Base-by-base conservation (phyloP, 345 rosid genomes). In the Populus alba region DNA sequence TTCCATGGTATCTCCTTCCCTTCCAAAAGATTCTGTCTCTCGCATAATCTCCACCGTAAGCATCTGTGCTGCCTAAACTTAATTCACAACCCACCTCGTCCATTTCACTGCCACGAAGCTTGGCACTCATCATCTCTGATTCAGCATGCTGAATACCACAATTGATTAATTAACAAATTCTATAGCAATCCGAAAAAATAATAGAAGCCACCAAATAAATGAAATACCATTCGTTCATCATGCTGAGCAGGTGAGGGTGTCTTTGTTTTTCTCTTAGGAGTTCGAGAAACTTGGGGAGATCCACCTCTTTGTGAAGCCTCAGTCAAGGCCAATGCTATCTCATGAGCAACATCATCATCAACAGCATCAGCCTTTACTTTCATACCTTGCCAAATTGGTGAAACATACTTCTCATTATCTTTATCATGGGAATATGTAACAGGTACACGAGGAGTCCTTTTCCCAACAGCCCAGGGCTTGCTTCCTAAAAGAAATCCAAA, bases 361-460 rank as follows among this genome's bases (percentile, higher is more conserved):
- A 75, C 65, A 72, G 84, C 82, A 85, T 81, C 91, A 75, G 75
- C 83, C 84, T 86, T 88, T 78, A 68, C 79, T 83, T 81, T 87
- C 78, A 81, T 71, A 81, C 87, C 89, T 70, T 82, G 92, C 81
- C 87, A 87, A 72, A 76, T 81, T 76, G 97, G 90, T 71, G 94
- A 86, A 80, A 86, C 73, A 84, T 81, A 89, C 73, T 82, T 88
- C 76, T 78, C 82, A 71, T 70, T 82, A 79, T 82, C 90, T 84
- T 87, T 92, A 70, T 89, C 90, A 77, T 51, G 82, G 72, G 90
- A 75, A 86, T 77, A 84, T 70, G 91, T 80, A 83, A 91, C 87
- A 68, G 95, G 93, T 70, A 92, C 88, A 75, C 97, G 89, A 76
- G 97, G 97, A 68, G 93, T 92, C 88, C 97, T 86, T 89, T 90